phyloP scores from a whole-genome alignment of 176 grass and related monocot species.

The Triticum turgidum region DNA sequence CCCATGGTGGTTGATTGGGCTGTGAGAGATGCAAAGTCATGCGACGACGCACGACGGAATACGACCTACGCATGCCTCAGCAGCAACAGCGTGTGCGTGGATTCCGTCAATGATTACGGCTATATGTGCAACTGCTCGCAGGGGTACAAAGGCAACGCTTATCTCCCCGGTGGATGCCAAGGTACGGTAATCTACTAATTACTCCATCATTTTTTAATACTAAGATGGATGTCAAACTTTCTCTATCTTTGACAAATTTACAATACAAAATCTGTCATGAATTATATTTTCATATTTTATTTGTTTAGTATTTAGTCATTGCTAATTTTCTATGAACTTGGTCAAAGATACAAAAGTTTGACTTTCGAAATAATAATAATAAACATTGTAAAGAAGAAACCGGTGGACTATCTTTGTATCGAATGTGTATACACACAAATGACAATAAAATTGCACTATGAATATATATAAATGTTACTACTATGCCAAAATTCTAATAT shows the following conservation, averaged over 20 bases:
- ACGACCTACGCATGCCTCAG: background rate
- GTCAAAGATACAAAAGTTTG: no score
- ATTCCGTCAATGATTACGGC: background rate
- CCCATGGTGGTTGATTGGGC: background rate
- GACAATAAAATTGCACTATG: background rate
- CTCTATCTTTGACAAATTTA: background rate
- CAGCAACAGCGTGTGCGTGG: background rate
- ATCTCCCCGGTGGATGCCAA: conserved; percentile 24
- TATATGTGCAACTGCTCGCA: conserved; percentile 25
- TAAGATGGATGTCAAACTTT: background rate
- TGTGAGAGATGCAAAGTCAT: background rate
- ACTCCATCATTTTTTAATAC: background rate
- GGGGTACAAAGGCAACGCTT: conserved; percentile 27
- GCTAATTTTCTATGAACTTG: no score
- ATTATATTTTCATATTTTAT: no score
- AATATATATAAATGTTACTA: background rate
- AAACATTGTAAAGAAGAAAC: no score
- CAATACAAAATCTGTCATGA: background rate
- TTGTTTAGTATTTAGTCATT: no score
- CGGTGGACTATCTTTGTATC: background rate
- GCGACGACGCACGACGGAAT: background rate
- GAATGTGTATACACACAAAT: background rate
- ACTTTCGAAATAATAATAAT: no score
- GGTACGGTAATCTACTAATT: background rate
- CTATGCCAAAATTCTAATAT: background rate